Conservation (phyloP, 108 stramenopile genomes). For the Nitzschia sp. region DNA sequence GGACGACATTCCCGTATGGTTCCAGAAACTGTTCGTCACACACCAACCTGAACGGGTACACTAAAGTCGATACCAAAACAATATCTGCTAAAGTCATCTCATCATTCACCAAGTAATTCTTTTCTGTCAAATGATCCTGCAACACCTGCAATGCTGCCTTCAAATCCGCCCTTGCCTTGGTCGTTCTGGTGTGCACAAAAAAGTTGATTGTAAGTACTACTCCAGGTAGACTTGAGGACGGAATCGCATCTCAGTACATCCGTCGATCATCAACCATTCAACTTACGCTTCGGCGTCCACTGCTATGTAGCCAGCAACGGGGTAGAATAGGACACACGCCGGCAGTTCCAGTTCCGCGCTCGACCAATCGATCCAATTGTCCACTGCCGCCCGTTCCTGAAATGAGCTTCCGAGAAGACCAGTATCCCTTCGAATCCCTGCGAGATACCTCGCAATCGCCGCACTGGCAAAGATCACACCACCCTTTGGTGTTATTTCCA, state of each 20-base stretch:
- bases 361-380: constrained; percentile 89
- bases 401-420: constrained; percentile 75
- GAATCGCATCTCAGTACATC: neutral
- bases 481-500: constrained; percentile 75
- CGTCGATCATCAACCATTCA: no score
- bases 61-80: constrained; percentile 75
- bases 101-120: constrained; percentile 70
- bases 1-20: constrained; percentile 61
- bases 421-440: constrained; percentile 71
- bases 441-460: constrained; percentile 88
- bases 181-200: constrained; percentile 29
- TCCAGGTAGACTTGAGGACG: neutral
- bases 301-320: constrained; percentile 87
- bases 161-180: constrained; percentile 79
- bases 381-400: constrained; percentile 58
- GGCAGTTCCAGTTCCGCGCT: constrained; percentile 91
- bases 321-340: constrained; percentile 86
- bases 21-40: constrained; percentile 62
- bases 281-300: constrained; percentile 52
- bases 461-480: constrained; percentile 68
- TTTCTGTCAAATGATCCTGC: constrained; percentile 47
- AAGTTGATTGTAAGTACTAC: neutral
- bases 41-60: constrained; percentile 91
- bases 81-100: constrained; percentile 92
- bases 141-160: constrained; percentile 60